Conservation (phyloP, 441 rosid species). For the Populus trichocarpa region DNA sequence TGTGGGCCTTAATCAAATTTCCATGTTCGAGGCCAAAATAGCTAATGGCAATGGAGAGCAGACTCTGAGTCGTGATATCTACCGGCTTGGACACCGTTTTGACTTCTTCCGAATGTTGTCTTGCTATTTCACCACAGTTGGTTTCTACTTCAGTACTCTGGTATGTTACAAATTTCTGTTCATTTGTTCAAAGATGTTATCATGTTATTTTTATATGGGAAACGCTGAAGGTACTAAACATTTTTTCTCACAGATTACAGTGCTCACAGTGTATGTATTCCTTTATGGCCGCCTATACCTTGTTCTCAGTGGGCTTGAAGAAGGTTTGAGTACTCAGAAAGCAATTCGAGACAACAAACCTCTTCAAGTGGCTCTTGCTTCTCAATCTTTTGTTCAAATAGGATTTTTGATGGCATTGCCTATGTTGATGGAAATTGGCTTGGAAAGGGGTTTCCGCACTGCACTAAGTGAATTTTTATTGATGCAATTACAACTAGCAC, state of each 20-base stretch:
- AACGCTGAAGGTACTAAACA: conserved; percentile 11
- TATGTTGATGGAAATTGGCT: conserved; percentile 99
- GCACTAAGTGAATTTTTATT: conserved; percentile 94
- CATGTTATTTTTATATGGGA: neutral
- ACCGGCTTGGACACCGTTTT: conserved; percentile 97
- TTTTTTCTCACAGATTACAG: conserved; percentile 71
- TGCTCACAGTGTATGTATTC: conserved; percentile 94
- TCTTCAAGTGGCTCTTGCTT: conserved; percentile 98
- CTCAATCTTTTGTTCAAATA: conserved; percentile 96
- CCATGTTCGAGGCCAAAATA: conserved; percentile 99
- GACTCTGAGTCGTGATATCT: conserved; percentile 92
- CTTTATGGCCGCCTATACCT: conserved; percentile 99
- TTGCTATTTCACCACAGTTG: conserved; percentile 95
- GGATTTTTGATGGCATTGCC: conserved; percentile 97
- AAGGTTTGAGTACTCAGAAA: conserved; percentile 64
- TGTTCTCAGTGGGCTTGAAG: conserved; percentile 95
- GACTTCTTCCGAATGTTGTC: conserved; percentile 98
- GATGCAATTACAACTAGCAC: conserved; percentile 98
- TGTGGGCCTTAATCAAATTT: conserved; percentile 98
- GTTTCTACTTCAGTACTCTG: conserved; percentile 97
- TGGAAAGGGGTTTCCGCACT: conserved; percentile 96
- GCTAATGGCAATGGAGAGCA: conserved; percentile 99
- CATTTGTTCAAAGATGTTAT: conserved; percentile 4
- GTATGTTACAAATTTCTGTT: conserved; percentile 32
- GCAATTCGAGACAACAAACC: conserved; percentile 43